A percentile compares a stretch with the other conserved stretches of the same genome.
Evolutionary conservation across 345 rosid genomes (phyloP).

Genomic region (Sisymbrium irio): DNA sequence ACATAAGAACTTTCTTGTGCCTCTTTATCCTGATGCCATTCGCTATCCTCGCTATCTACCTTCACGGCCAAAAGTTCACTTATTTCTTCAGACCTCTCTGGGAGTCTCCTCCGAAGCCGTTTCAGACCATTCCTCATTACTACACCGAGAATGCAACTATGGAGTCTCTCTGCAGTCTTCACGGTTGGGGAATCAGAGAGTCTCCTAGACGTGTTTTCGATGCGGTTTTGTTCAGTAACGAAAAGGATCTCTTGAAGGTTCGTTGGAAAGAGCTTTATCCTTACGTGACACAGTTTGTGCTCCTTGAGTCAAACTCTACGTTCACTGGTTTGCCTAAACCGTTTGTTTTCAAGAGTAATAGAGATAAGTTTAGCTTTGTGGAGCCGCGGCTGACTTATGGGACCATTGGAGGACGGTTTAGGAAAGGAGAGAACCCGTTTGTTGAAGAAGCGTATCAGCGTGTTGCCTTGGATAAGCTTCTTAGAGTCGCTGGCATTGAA

Average conservation of each 20-base stretch:
- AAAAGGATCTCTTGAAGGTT: conserved; percentile 60
- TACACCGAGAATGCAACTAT: conserved; percentile 57
- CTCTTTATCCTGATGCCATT: conserved; percentile 32
- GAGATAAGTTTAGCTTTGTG: conserved; percentile 56
- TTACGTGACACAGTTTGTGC: conserved; percentile 71
- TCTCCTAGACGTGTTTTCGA: conserved; percentile 77
- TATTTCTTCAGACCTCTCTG: conserved; percentile 36
- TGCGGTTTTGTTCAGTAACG: conserved; percentile 81
- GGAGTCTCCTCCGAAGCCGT: conserved; percentile 36
- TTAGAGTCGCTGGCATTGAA: conserved; percentile 73
- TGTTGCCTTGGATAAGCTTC: conserved; percentile 69
- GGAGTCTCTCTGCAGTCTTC: conserved; percentile 70
- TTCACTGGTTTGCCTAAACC: conserved; percentile 73
- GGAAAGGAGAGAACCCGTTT: conserved; percentile 83
- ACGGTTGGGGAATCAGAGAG: conserved; percentile 83
- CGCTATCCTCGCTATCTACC: conserved; percentile 26
- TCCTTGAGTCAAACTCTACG: conserved; percentile 88
- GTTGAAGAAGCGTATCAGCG: conserved; percentile 91
- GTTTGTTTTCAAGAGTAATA: conserved; percentile 50
- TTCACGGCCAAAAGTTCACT: conserved; percentile 38
- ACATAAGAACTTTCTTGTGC: conserved; percentile 20
- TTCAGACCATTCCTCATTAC: conserved; percentile 31
- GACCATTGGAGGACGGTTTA: conserved; percentile 71
- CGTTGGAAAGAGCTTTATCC: conserved; percentile 94
- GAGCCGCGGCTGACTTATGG: conserved; percentile 84